These are phyloP conservation scores for Cutaneotrichosporon curvatum DNA, from an alignment of 1,284 basidiomycete genomes.

Conservation along the genomic window DNA sequence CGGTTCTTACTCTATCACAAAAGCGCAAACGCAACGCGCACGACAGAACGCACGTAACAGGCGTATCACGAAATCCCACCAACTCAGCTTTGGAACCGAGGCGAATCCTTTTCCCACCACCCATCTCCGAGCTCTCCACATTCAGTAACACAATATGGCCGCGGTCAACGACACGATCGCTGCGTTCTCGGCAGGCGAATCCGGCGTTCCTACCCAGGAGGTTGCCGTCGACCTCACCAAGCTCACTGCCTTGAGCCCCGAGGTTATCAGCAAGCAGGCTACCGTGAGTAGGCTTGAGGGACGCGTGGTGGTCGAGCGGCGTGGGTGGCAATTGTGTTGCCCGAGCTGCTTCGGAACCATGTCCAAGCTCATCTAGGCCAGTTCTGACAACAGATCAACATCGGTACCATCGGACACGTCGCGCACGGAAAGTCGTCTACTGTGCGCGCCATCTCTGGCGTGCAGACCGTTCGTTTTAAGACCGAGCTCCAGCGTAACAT, in stretches of 20 bases:
- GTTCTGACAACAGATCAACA: constrained; percentile 37
- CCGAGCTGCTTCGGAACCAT: not conserved
- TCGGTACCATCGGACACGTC: constrained; percentile 90
- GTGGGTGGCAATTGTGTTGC: constrained; percentile 4
- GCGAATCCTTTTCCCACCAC: not conserved
- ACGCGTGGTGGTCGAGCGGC: not conserved
- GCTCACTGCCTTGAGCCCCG: constrained; percentile 83
- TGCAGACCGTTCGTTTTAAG: constrained; percentile 97
- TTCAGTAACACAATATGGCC: constrained; percentile 13
- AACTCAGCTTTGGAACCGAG: too few species aligned
- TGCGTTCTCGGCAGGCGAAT: constrained; percentile 16
- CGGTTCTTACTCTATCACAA: not conserved
- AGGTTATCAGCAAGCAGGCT: constrained; percentile 97
- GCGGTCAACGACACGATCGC: constrained; percentile 34
- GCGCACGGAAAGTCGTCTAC: constrained; percentile 99
- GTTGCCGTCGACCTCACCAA: constrained; percentile 69
- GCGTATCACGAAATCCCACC: not conserved
- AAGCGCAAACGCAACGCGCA: not conserved
- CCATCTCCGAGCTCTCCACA: not conserved
- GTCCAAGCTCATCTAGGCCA: not conserved
- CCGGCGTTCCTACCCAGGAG: constrained; percentile 18
- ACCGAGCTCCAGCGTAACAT: constrained; percentile 98
- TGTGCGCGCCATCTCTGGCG: constrained; percentile 98
- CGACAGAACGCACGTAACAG: not conserved
- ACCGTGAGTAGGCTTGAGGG: constrained; percentile 39